Base-by-base conservation (phyloP, 176 grass and related monocot genomes). In the Tillandsia leiboldiana region DNA sequence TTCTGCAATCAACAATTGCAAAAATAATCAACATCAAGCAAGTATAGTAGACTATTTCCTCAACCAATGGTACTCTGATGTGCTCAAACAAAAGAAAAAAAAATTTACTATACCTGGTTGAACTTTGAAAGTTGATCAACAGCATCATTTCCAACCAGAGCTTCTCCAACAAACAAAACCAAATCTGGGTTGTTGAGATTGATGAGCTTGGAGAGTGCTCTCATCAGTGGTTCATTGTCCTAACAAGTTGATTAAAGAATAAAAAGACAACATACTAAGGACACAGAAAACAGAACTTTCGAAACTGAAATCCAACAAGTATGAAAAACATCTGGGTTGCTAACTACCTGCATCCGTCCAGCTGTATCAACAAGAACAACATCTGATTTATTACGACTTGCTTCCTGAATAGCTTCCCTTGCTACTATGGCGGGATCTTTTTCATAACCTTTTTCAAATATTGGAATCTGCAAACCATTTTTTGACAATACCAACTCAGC, bases 191-290 rank as follows among this genome's bases (percentile, higher is more conserved):
- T 92, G 71, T 97, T 87, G 27, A 90, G 84, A 87, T 97, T 97
- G 77, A 97, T 97, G 64, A 92, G 86, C 80, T 92, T 97, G 49
- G 89, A 92, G 58, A 97, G 83, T 51, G 93, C 93, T 72, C 93
- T 97, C 93, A 92, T 97, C 20, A 97, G 84, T 74, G 93, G 89
- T n/a, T 92, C 89, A 62, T 92, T 97, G 53, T 97, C 93, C 93
- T 97, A 67, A 78, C 17, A 73, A 53, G 53, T 77, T 76, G 48
- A 69, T 64, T 65, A 3, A 67, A 1, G 76, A 9, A 49, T 4
- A 24, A 22, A 76, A 27, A 49, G 14, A 65, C 12, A 90, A 56
- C n/a, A 0, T 1, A 17, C 8, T 8, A 61, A 61, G 22, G 12
- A 10, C 56, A 59, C 15, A 20, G 56, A n/a, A 61, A 9, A 20